Evolutionary conservation across 768 basidiomycete genomes (phyloP).

Genomic region (Terana coerulea): DNA sequence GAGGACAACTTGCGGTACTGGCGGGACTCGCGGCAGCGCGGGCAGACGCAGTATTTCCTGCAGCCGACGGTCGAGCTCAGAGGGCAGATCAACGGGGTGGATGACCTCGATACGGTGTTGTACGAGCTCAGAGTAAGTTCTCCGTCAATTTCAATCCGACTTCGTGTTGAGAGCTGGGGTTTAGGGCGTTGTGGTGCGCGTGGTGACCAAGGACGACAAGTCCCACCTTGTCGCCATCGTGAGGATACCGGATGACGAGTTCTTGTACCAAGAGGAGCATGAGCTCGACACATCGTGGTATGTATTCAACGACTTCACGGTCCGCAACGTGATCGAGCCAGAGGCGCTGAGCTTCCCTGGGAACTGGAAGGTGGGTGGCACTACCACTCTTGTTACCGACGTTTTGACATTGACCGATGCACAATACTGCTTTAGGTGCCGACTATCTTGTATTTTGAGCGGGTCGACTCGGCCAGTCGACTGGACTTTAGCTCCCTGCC

Average conservation of each 20-base stretch:
- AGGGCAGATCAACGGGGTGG: conserved; percentile 56
- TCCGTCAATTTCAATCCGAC: not conserved
- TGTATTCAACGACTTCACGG: conserved; percentile 95
- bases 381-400: not conserved
- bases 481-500: conserved; percentile 69
- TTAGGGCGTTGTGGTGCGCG: conserved; percentile 80
- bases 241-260: conserved; percentile 24
- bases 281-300: conserved; percentile 65
- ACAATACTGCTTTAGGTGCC: conserved; percentile 56
- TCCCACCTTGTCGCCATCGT: conserved; percentile 88
- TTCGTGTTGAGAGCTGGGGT: not conserved
- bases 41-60: conserved; percentile 49
- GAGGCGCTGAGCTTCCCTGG: conserved; percentile 86
- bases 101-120: conserved; percentile 49
- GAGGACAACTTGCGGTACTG: conserved; percentile 73
- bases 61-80: conserved; percentile 49
- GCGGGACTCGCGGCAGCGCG: conserved; percentile 53
- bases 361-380: conserved; percentile 81
- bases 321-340: conserved; percentile 76
- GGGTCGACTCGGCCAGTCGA: conserved; percentile 51
- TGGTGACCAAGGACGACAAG: conserved; percentile 63
- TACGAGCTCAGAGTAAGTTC: conserved; percentile 73
- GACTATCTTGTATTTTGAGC: conserved; percentile 86
- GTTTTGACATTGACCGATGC: no score
- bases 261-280: conserved; percentile 40